These are phyloP conservation scores for Themeda triandra DNA, from an alignment of 176 grass and related monocot species.

Conservation along the genomic window DNA sequence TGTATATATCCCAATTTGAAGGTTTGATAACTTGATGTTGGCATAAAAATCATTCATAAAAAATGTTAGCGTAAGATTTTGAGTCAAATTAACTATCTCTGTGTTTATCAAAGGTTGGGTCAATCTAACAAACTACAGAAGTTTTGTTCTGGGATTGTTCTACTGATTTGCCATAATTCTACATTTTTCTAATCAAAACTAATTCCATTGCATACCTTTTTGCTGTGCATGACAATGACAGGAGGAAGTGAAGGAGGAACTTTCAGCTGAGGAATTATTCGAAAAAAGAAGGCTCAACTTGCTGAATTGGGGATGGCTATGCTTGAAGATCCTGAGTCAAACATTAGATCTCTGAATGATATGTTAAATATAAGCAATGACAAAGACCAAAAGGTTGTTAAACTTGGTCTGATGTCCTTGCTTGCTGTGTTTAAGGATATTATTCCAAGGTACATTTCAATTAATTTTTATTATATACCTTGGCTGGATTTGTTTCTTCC, in stretches of 20 bases:
- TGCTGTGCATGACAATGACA: slow-evolving; percentile 41
- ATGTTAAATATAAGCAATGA: slow-evolving; percentile 75
- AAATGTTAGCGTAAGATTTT: neutral
- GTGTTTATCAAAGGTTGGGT: neutral
- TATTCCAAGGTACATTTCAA: slow-evolving; percentile 48
- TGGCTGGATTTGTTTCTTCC: neutral
- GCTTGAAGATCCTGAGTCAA: slow-evolving; percentile 88
- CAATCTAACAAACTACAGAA: neutral
- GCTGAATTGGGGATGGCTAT: slow-evolving; percentile 85
- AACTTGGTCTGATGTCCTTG: slow-evolving; percentile 83
- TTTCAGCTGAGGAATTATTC: slow-evolving; percentile 87
- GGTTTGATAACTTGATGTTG: neutral
- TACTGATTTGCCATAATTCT: neutral
- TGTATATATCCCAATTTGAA: neutral
- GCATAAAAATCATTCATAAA: neutral
- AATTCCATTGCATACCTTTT: neutral
- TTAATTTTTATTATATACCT: neutral
- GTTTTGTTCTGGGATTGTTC: neutral
- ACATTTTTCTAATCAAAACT: neutral
- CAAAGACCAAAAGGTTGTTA: slow-evolving; percentile 71
- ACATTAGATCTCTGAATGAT: slow-evolving; percentile 86
- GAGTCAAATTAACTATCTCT: neutral
- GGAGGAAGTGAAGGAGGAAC: slow-evolving; percentile 88
- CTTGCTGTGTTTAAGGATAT: slow-evolving; percentile 95
- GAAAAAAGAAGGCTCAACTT: slow-evolving; percentile 78